phyloP scores from a whole-genome alignment of 352 stramenopile species.

The Peronosclerospora sorghi region DNA sequence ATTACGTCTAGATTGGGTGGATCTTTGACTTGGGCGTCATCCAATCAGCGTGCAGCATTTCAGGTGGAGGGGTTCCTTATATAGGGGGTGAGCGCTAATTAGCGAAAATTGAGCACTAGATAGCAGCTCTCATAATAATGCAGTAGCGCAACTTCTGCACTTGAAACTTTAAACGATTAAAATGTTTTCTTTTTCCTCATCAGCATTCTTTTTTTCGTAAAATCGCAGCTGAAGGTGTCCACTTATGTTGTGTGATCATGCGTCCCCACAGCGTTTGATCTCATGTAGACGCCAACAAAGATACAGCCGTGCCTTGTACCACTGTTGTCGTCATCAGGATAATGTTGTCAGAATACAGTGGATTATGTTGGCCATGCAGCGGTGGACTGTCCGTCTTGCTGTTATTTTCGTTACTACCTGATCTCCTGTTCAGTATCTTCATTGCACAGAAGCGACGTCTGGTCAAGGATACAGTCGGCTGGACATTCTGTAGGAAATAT shows the following conservation, averaged over 20 bases:
- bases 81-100: no score
- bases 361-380: constrained; percentile 13
- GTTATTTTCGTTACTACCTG: constrained; percentile 29
- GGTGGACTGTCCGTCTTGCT: constrained; percentile 18
- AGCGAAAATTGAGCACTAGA: no score
- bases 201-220: constrained; percentile 8
- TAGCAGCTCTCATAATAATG: no score
- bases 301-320: constrained; percentile 37
- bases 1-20: no score
- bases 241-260: constrained; percentile 46
- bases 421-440: constrained; percentile 13
- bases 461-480: constrained; percentile 60
- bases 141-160: no score
- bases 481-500: constrained; percentile 70
- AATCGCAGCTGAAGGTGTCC: constrained; percentile 21
- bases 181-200: constrained; percentile 14
- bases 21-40: no score
- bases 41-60: no score
- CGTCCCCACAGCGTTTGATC: constrained; percentile 63
- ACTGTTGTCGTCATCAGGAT: constrained; percentile 57
- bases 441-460: constrained; percentile 32
- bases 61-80: no score
- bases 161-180: constrained; percentile 27
- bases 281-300: constrained; percentile 61
- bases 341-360: constrained; percentile 49